A percentile compares a stretch with the other conserved stretches of the same genome.
Evolutionary conservation across 164 flowering plant species (phyloP).

Genomic region (Buxus sempervirens): DNA sequence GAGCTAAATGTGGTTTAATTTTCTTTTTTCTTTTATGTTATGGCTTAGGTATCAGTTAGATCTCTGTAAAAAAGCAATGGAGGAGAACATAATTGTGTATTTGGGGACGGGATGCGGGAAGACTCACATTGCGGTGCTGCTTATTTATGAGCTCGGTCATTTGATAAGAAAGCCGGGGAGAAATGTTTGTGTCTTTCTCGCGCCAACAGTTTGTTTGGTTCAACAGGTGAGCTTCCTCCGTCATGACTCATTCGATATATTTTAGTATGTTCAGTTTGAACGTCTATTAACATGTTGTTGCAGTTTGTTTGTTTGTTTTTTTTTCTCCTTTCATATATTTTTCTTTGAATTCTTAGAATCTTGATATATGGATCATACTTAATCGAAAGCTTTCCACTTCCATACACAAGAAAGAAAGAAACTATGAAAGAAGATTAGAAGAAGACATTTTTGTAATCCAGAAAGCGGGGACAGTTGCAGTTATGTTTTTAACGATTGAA

Average conservation of each 20-base stretch:
- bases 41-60: conserved; percentile 71
- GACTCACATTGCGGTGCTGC: conserved; percentile 85
- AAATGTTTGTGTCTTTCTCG: conserved; percentile 78
- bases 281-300: background rate
- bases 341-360: too few relatives aligned
- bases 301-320: too few relatives aligned
- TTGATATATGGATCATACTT: background rate
- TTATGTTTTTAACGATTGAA: background rate
- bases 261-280: background rate
- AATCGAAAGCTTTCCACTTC: too few relatives aligned
- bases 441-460: background rate
- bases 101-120: conserved; percentile 95
- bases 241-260: background rate
- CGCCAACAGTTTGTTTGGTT: conserved; percentile 82
- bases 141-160: conserved; percentile 70
- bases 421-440: background rate
- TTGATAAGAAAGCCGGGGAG: conserved; percentile 66
- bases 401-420: background rate
- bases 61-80: conserved; percentile 68
- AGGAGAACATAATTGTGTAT: conserved; percentile 79
- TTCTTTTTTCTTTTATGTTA: background rate
- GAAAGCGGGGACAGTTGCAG: background rate
- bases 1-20: background rate
- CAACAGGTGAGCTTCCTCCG: conserved; percentile 55
- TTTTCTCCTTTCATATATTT: too few relatives aligned